phyloP scores from a whole-genome alignment of 2,329 filamentous ascomycete species.

The Blastomyces percursus region DNA sequence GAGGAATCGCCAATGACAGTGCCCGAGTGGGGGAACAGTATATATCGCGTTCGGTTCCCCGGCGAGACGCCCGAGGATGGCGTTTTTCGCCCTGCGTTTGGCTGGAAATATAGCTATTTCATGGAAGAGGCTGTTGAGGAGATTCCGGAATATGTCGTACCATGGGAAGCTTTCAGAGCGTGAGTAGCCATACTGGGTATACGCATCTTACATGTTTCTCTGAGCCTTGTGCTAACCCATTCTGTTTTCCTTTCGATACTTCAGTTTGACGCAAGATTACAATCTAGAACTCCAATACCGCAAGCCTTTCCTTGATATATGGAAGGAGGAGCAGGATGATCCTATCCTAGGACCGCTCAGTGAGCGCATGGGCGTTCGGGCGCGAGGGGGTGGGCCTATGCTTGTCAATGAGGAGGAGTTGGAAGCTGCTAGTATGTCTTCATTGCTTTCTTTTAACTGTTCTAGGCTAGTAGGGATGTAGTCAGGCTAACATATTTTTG shows the following conservation, averaged over 20 bases:
- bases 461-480: not conserved
- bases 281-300: conserved; percentile 93
- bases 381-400: conserved; percentile 53
- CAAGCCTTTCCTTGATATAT: conserved; percentile 81
- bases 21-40: conserved; percentile 79
- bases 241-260: conserved; percentile 11
- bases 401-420: conserved; percentile 75
- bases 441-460: not conserved
- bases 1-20: conserved; percentile 55
- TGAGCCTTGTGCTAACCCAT: not conserved
- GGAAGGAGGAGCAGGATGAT: conserved; percentile 84
- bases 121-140: conserved; percentile 92
- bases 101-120: conserved; percentile 97
- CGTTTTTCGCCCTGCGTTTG: conserved; percentile 85
- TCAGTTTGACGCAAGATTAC: conserved; percentile 75
- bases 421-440: conserved; percentile 64
- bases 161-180: conserved; percentile 94
- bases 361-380: conserved; percentile 89
- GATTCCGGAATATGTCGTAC: conserved; percentile 94
- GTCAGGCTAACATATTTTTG: not conserved
- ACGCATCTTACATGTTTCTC: not conserved
- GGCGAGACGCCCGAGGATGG: conserved; percentile 73
- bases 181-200: conserved; percentile 19
- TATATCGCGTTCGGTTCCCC: conserved; percentile 85
- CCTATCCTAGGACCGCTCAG: conserved; percentile 68